phyloP scores from a whole-genome alignment of 345 rosid genomes.

The Dimocarpus longan region DNA sequence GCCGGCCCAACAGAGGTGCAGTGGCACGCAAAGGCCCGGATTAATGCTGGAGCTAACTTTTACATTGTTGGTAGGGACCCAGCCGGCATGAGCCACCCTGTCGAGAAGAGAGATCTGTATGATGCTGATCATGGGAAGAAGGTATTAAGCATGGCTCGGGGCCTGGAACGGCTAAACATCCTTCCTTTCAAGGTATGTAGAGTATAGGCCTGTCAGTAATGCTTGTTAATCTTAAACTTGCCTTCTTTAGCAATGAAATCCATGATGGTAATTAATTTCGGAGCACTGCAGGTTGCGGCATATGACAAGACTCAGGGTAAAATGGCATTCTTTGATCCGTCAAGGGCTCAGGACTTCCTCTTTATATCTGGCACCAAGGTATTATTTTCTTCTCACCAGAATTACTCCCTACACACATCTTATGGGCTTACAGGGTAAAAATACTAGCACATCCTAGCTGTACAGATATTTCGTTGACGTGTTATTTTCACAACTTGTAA shows the following conservation, averaged over 20 bases:
- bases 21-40: constrained; percentile 99
- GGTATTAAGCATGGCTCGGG: constrained; percentile 96
- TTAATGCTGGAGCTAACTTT: constrained; percentile 98
- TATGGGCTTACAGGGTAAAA: neutral
- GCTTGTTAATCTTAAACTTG: neutral
- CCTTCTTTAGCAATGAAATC: constrained; percentile 1
- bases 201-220: neutral
- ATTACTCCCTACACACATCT: too few species aligned
- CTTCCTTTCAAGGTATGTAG: constrained; percentile 88
- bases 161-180: constrained; percentile 91
- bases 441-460: neutral
- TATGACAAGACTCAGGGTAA: constrained; percentile 93
- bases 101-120: constrained; percentile 89
- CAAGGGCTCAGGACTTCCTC: constrained; percentile 83
- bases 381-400: neutral
- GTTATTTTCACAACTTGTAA: neutral
- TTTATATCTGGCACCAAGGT: constrained; percentile 99
- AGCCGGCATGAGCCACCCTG: constrained; percentile 98
- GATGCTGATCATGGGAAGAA: constrained; percentile 99
- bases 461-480: neutral
- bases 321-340: constrained; percentile 98
- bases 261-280: neutral
- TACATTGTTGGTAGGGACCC: constrained; percentile 99
- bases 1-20: constrained; percentile 99
- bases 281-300: constrained; percentile 74